A percentile compares a stretch with the other conserved stretches of the same genome.
These are phyloP conservation scores for Moesziomyces sp. DNA, from an alignment of 1,284 basidiomycete genomes.

Conservation along the genomic window DNA sequence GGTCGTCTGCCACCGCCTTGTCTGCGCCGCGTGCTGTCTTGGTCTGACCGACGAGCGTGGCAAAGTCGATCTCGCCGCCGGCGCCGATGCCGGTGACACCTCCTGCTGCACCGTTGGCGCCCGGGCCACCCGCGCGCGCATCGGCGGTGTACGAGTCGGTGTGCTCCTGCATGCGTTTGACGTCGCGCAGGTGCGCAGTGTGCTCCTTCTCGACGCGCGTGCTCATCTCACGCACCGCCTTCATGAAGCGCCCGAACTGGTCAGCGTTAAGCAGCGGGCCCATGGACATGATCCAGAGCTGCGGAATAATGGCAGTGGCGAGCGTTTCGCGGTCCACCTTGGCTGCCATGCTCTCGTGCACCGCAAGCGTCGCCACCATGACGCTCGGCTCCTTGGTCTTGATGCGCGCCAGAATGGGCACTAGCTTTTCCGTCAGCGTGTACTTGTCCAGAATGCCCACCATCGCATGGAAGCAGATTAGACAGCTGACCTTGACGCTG, in stretches of 20 bases:
- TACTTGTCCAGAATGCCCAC: conserved; percentile 84
- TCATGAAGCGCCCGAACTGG: conserved; percentile 78
- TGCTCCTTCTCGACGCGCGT: conserved; percentile 87
- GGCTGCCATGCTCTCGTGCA: conserved; percentile 95
- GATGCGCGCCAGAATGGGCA: conserved; percentile 91
- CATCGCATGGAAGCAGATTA: conserved; percentile 89
- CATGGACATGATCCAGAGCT: conserved; percentile 64
- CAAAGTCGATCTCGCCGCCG: conserved; percentile 63
- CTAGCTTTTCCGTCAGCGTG: conserved; percentile 92
- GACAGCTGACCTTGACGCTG: conserved; percentile 83
- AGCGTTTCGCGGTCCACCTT: conserved; percentile 95
- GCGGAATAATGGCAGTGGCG: conserved; percentile 74
- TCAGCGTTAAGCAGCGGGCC: conserved; percentile 78
- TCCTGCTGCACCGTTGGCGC: conserved; percentile 16
- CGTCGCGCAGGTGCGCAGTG: conserved; percentile 60
- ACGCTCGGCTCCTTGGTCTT: conserved; percentile 79
- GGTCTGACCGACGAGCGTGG: conserved; percentile 58
- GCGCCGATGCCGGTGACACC: conserved; percentile 47
- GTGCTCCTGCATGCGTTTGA: conserved; percentile 58
- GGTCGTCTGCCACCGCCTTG: conserved; percentile 34
- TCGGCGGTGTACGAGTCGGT: conserved; percentile 49
- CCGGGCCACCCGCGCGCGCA: background rate
- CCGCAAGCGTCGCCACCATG: conserved; percentile 81
- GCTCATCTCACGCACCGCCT: conserved; percentile 71
- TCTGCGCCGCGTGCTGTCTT: conserved; percentile 22